These are phyloP conservation scores for Monsonia emarginata DNA, from an alignment of 441 rosid species.

Conservation along the genomic window DNA sequence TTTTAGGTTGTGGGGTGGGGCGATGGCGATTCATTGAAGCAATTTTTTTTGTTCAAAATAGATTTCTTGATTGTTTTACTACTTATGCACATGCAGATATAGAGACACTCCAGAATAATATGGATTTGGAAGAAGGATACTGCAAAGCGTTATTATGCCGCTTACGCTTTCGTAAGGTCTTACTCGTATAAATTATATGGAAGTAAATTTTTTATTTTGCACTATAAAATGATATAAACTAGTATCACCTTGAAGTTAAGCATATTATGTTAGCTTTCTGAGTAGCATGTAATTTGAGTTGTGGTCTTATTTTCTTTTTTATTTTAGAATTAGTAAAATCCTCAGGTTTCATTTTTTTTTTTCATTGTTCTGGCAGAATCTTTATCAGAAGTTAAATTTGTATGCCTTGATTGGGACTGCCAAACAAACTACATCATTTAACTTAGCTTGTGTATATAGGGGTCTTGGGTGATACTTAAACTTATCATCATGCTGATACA, in stretches of 20 bases:
- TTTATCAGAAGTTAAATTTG: neutral
- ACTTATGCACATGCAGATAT: constrained; percentile 41
- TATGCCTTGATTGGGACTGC: neutral
- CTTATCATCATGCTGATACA: too few relatives aligned
- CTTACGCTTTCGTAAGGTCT: constrained; percentile 98
- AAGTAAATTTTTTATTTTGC: neutral
- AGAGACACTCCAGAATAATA: constrained; percentile 68
- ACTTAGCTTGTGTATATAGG: too few relatives aligned
- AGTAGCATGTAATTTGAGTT: neutral
- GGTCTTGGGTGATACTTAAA: too few relatives aligned
- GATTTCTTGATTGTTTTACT: neutral
- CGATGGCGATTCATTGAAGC: neutral
- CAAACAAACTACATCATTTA: neutral
- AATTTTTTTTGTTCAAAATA: neutral
- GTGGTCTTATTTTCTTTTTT: neutral
- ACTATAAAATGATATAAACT: neutral
- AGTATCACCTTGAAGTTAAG: neutral
- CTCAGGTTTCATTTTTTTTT: neutral
- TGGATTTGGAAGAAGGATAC: constrained; percentile 69
- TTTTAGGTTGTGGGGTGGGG: neutral
- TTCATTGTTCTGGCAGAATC: neutral
- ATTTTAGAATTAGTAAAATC: neutral
- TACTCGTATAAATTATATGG: constrained; percentile 20
- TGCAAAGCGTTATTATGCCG: constrained; percentile 89
- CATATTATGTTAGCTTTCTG: neutral